Percentiles rank a stretch among this genome's conserved stretches.
These are phyloP conservation scores for Metarhizium brunneum DNA, from an alignment of 2,329 filamentous ascomycete species.

Conservation along the genomic window DNA sequence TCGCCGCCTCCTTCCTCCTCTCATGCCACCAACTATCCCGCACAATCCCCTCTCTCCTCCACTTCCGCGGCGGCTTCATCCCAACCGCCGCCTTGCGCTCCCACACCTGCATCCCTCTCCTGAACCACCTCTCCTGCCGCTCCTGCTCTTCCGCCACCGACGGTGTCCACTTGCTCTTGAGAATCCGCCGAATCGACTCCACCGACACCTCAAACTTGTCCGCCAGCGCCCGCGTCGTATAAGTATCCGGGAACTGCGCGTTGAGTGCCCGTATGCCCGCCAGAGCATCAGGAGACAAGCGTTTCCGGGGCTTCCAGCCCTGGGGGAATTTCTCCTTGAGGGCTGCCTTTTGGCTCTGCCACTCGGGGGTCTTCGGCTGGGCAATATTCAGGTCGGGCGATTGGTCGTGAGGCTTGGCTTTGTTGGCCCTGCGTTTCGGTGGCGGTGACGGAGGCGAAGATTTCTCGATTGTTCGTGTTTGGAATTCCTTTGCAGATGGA, in stretches of 20 bases:
- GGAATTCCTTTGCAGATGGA: neutral
- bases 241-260: slow-evolving; percentile 64
- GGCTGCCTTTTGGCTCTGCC: slow-evolving; percentile 69
- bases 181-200: slow-evolving; percentile 78
- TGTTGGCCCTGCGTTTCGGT: neutral
- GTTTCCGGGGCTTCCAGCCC: slow-evolving; percentile 76
- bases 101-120: slow-evolving; percentile 52
- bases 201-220: slow-evolving; percentile 76
- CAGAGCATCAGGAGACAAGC: slow-evolving; percentile 82
- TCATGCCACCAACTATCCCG: slow-evolving; percentile 34
- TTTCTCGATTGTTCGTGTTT: neutral
- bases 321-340: slow-evolving; percentile 70
- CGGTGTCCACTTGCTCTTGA: slow-evolving; percentile 70
- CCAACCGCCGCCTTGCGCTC: slow-evolving; percentile 49
- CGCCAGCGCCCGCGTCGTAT: slow-evolving; percentile 65
- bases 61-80: slow-evolving; percentile 50
- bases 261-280: slow-evolving; percentile 83
- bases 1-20: slow-evolving; percentile 18
- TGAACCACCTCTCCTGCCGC: slow-evolving; percentile 52
- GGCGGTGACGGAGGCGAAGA: neutral
- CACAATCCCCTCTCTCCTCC: slow-evolving; percentile 46
- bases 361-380: slow-evolving; percentile 26
- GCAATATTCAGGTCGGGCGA: neutral
- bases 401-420: neutral
- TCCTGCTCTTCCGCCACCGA: slow-evolving; percentile 46